A percentile compares a stretch with the other conserved stretches of the same genome.
Conservation (phyloP, 345 rosid species). For the Raphanus sativus region DNA sequence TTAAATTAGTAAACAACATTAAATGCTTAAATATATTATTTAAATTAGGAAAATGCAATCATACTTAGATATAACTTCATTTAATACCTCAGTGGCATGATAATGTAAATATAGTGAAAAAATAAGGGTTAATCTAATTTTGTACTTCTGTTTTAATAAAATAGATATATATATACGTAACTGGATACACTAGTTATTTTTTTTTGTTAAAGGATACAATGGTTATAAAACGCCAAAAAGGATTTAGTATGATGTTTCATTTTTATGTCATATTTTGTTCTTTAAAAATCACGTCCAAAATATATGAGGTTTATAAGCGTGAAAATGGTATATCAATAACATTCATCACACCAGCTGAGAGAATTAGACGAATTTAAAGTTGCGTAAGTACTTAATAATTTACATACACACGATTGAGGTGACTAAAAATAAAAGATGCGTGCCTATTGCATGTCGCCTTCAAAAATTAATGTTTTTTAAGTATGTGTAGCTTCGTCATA, state of each 20-base stretch:
- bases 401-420: conserved; percentile 19
- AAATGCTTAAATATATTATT: too few relatives aligned
- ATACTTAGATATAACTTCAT: too few relatives aligned
- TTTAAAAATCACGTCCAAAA: neutral
- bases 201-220: neutral
- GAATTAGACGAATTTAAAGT: neutral
- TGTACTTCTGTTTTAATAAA: too few relatives aligned
- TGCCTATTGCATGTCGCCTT: conserved; percentile 34
- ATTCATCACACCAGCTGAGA: neutral
- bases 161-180: neutral
- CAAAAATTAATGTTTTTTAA: neutral
- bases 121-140: too few relatives aligned
- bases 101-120: too few relatives aligned
- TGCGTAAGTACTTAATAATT: conserved; percentile 16
- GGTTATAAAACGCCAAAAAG: neutral
- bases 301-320: neutral
- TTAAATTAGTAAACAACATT: too few relatives aligned
- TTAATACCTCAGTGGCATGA: too few relatives aligned
- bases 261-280: neutral
- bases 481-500: conserved; percentile 8
- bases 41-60: too few relatives aligned
- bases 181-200: neutral
- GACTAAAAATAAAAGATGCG: conserved; percentile 17
- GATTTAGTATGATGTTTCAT: neutral
- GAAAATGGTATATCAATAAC: neutral